A percentile compares a stretch with the other conserved stretches of the same genome.
These are phyloP conservation scores for Xylariaceae sp. DNA, from an alignment of 2,329 filamentous ascomycete species.

Conservation along the genomic window DNA sequence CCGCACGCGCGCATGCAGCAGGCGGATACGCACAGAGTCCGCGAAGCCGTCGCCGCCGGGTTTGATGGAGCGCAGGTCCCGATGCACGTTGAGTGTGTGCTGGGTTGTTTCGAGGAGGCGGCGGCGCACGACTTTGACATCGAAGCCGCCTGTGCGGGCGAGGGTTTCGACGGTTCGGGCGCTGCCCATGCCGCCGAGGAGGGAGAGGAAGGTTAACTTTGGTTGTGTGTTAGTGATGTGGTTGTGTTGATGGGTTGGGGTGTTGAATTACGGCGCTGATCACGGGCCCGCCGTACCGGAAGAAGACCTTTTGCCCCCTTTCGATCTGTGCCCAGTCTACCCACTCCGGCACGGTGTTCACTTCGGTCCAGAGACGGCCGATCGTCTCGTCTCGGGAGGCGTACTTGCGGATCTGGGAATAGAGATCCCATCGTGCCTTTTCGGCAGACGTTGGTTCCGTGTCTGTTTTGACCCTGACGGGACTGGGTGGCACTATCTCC, in stretches of 20 bases:
- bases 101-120: slow-evolving; percentile 66
- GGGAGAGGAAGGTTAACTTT: slow-evolving; percentile 52
- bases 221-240: background rate
- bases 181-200: slow-evolving; percentile 65
- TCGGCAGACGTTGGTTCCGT: slow-evolving; percentile 27
- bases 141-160: slow-evolving; percentile 68
- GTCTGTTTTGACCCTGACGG: slow-evolving; percentile 21
- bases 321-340: slow-evolving; percentile 73
- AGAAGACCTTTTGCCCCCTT: slow-evolving; percentile 71
- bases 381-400: slow-evolving; percentile 50
- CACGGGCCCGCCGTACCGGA: slow-evolving; percentile 65
- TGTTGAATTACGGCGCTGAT: slow-evolving; percentile 47
- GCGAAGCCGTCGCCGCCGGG: slow-evolving; percentile 62
- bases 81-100: slow-evolving; percentile 66
- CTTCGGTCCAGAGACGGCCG: slow-evolving; percentile 56
- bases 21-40: slow-evolving; percentile 61
- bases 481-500: slow-evolving; percentile 46
- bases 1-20: slow-evolving; percentile 64
- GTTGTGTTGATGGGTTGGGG: background rate
- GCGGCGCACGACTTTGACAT: slow-evolving; percentile 58
- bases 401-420: slow-evolving; percentile 56
- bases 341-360: slow-evolving; percentile 65
- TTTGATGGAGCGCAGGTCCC: slow-evolving; percentile 58
- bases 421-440: slow-evolving; percentile 51
- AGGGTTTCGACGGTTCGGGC: slow-evolving; percentile 68